Evolutionary conservation across 148 eudicot genomes (phyloP), one percentile per base, ranked within the genome.

Genomic region (Diospyros kaki): DNA sequence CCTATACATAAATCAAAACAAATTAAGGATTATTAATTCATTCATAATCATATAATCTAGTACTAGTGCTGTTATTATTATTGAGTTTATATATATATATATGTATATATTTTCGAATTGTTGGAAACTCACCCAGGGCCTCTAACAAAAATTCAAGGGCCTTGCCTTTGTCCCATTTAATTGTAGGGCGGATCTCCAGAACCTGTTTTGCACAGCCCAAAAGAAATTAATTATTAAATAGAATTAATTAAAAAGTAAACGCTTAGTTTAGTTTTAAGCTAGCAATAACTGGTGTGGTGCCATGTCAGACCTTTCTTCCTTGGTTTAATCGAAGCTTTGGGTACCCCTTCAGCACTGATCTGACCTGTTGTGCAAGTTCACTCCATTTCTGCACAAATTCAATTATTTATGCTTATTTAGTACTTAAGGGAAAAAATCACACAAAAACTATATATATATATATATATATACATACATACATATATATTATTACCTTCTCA

Each of bases 91-190:
- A 42, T 63, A 28, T 18, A 63, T 38, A 48, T 8, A 39, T 10
- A 63, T 40, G 38, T 63, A 63, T 2, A 14, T 56, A 10, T 56
- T 2, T 56, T 56, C 18, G n/a, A 46, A 38, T 15, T 45, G 51
- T 2, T 11, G 18, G 5, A 55, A 78, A 84, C 88, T 82, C 73
- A 92, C 98, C 98, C 60, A 94, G 87, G 65, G 98, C 90, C 80
- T 92, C 93, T 63, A 94, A 81, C 72, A 94, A 84, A 81, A 92
- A 94, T 74, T 92, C 98, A 50, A 94, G 89, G 62, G 98, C 97
- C 84, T 94, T 94, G 44, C 97, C 98, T 84, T 94, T 94, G 84
- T 94, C 97, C 98, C 98, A 94, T 77, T 92, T 90, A 68, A 92
- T 94, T 58, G 92, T 83, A 50, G 97, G 97, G 45, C 97, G 97